phyloP scores from a whole-genome alignment of 1,139 yeast genomes.

The Casaregolazyma suthepensis region DNA sequence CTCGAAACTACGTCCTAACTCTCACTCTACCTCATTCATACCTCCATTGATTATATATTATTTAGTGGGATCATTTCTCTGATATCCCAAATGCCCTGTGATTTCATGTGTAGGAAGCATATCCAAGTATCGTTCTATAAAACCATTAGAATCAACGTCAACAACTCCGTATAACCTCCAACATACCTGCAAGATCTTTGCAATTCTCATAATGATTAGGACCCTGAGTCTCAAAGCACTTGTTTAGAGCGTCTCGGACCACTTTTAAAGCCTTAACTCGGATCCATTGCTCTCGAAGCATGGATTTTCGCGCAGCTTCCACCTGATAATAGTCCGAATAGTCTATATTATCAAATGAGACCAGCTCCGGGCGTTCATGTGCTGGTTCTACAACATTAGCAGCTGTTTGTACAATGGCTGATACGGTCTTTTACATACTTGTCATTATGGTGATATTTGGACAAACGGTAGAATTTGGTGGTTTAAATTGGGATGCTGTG shows the following conservation, averaged over 20 bases:
- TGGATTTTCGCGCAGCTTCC: conserved; percentile 66
- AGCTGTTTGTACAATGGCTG: neutral
- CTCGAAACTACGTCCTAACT: neutral
- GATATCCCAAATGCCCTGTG: conserved; percentile 73
- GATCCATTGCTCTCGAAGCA: conserved; percentile 77
- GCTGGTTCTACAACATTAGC: conserved; percentile 23
- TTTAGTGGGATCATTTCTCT: conserved; percentile 78
- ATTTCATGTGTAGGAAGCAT: conserved; percentile 64
- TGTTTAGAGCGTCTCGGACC: conserved; percentile 67
- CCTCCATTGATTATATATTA: conserved; percentile 27
- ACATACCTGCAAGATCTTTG: conserved; percentile 55
- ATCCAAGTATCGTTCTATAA: conserved; percentile 58
- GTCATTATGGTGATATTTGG: conserved; percentile 7
- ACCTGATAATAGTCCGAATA: conserved; percentile 61
- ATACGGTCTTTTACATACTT: conserved; percentile 3
- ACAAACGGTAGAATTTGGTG: neutral
- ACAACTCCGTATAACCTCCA: neutral
- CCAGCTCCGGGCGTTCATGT: conserved; percentile 66
- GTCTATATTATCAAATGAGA: conserved; percentile 79
- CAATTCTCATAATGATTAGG: conserved; percentile 75
- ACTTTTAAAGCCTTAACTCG: conserved; percentile 62
- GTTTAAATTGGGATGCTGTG: conserved; percentile 9
- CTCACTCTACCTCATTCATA: neutral
- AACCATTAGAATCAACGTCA: neutral
- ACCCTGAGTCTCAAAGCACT: conserved; percentile 56